phyloP scores from a whole-genome alignment of 371 early-diverging fungal species.

The Mycotypha africana region DNA sequence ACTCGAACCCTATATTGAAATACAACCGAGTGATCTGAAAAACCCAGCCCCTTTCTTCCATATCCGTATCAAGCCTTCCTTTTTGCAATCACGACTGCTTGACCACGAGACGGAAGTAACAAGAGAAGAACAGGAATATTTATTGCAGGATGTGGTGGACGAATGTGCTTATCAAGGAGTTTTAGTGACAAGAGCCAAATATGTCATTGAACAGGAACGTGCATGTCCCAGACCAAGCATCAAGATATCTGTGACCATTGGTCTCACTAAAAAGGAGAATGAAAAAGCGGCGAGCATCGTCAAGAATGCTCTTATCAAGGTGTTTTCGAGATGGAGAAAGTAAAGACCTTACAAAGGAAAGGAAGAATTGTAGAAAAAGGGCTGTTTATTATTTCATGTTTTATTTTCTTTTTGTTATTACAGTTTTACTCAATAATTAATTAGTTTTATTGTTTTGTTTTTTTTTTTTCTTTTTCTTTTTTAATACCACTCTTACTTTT shows the following conservation, averaged over 20 bases:
- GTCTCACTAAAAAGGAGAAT: slow-evolving; percentile 74
- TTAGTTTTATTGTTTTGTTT: too few relatives aligned
- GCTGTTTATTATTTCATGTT: too few relatives aligned
- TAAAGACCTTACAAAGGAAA: slow-evolving; percentile 5
- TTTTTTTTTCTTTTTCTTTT: too few relatives aligned
- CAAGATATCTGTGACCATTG: slow-evolving; percentile 73
- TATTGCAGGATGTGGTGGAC: slow-evolving; percentile 84
- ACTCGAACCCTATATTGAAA: slow-evolving; percentile 35
- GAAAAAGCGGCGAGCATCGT: slow-evolving; percentile 75
- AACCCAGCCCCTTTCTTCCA: slow-evolving; percentile 67
- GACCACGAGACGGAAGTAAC: slow-evolving; percentile 24
- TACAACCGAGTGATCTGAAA: slow-evolving; percentile 41
- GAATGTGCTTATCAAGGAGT: slow-evolving; percentile 69
- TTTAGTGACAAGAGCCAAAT: slow-evolving; percentile 82
- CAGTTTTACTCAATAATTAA: too few relatives aligned
- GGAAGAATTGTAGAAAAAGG: too few relatives aligned
- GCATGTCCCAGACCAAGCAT: slow-evolving; percentile 74
- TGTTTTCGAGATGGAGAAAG: slow-evolving; percentile 47
- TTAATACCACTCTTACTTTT: too few relatives aligned
- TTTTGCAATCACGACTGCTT: slow-evolving; percentile 25
- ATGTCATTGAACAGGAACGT: slow-evolving; percentile 82
- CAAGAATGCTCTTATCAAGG: slow-evolving; percentile 49
- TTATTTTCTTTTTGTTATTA: too few relatives aligned
- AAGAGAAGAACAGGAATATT: slow-evolving; percentile 53
- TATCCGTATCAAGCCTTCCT: slow-evolving; percentile 49